Conservation (phyloP, 306 rosid species). For the Quercus ilex region DNA sequence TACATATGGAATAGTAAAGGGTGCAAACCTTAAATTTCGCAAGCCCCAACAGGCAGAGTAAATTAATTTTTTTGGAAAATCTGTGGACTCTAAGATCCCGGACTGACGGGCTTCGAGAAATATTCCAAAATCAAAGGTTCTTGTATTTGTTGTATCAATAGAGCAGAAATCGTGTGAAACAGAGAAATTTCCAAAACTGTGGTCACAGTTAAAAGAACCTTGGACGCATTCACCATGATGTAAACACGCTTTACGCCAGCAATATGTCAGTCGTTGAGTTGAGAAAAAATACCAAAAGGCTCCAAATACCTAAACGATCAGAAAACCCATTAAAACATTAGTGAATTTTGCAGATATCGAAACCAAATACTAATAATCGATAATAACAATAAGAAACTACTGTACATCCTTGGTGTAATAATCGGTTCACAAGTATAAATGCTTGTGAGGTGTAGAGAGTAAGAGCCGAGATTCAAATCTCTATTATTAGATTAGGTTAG, state of each 20-base stretch:
- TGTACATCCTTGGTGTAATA: accelerated
- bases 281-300: slow-evolving; percentile 86
- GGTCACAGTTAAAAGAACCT: slow-evolving; percentile 47
- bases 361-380: slow-evolving; percentile 37
- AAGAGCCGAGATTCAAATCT: too few relatives aligned
- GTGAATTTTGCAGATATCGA: slow-evolving; percentile 1
- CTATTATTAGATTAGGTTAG: too few relatives aligned
- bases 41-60: slow-evolving; percentile 85
- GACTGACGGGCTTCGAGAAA: slow-evolving; percentile 80
- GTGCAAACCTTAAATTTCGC: background rate
- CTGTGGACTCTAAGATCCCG: slow-evolving; percentile 63
- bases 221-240: slow-evolving; percentile 24
- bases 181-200: background rate
- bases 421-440: too few relatives aligned
- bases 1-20: too few relatives aligned
- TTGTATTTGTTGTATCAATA: slow-evolving; percentile 16
- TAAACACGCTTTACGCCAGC: slow-evolving; percentile 70
- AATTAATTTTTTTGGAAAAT: slow-evolving; percentile 65
- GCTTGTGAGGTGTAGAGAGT: accelerated
- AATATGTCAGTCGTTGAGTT: slow-evolving; percentile 69
- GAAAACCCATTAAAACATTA: background rate
- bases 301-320: background rate
- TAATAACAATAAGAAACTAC: background rate
- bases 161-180: slow-evolving; percentile 53
- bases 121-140: slow-evolving; percentile 69